Conservation (phyloP, 2,329 filamentous ascomycete genomes). For the Emydomyces testavorans region DNA sequence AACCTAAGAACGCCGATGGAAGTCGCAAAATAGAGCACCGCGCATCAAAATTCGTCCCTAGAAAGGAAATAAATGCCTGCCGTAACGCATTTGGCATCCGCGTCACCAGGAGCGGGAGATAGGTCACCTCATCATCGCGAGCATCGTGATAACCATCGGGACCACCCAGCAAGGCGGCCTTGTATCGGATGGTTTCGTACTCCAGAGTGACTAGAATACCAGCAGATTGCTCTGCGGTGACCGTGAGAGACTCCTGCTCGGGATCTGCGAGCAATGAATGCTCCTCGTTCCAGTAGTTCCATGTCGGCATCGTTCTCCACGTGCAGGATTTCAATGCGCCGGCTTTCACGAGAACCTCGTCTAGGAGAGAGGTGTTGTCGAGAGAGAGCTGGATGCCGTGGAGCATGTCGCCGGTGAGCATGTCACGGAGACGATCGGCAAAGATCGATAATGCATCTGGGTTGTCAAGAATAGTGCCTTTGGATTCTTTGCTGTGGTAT, state of each 20-base stretch:
- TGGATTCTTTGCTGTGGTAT: conserved; percentile 35
- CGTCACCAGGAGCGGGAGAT: conserved; percentile 41
- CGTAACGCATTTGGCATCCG: conserved; percentile 41
- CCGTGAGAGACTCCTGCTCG: conserved; percentile 19
- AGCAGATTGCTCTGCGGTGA: conserved; percentile 24
- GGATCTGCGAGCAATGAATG: conserved; percentile 18
- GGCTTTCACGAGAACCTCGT: conserved; percentile 34
- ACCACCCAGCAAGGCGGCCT: conserved; percentile 39
- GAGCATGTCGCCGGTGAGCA: conserved; percentile 40
- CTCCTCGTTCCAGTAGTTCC: conserved; percentile 24
- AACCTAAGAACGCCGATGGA: conserved; percentile 36
- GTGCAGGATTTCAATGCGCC: conserved; percentile 39
- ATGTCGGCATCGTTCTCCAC: conserved; percentile 33
- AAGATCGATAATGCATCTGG: conserved; percentile 34
- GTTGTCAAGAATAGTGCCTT: conserved; percentile 24
- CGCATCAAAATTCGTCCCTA: conserved; percentile 41
- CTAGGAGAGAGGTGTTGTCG: conserved; percentile 17
- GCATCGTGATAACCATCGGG: conserved; percentile 14
- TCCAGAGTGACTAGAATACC: conserved; percentile 41
- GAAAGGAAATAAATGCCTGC: conserved; percentile 40
- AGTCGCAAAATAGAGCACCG: conserved; percentile 37
- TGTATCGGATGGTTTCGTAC: conserved; percentile 41
- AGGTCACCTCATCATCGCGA: conserved; percentile 30
- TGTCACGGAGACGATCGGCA: conserved; percentile 38
- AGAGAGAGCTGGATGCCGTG: conserved; percentile 27